A percentile compares a stretch with the other conserved stretches of the same genome.
Evolutionary conservation across 805 yeast species (phyloP).

Genomic region (Spathaspora girioi): DNA sequence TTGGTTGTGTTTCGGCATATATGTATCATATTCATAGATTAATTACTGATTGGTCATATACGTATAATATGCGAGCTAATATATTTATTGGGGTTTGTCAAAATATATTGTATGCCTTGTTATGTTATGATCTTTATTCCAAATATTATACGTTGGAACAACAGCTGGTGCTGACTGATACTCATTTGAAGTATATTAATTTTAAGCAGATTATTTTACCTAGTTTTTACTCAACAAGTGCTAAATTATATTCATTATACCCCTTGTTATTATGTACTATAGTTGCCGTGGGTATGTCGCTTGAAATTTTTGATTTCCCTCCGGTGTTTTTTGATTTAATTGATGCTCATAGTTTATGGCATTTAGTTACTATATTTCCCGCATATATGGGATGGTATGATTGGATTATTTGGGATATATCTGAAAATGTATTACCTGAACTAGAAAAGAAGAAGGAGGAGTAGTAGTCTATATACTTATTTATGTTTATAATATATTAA

Average conservation of each 20-base stretch:
- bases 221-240: slow-evolving; percentile 28
- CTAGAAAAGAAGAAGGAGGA: slow-evolving; percentile 11
- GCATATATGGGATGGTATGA: slow-evolving; percentile 41
- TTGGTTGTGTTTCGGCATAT: slow-evolving; percentile 49
- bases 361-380: slow-evolving; percentile 67
- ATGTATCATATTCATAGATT: slow-evolving; percentile 63
- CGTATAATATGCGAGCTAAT: slow-evolving; percentile 92
- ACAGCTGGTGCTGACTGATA: slow-evolving; percentile 4
- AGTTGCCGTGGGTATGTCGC: slow-evolving; percentile 74
- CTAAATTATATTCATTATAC: slow-evolving; percentile 37
- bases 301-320: slow-evolving; percentile 88
- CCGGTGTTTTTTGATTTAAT: slow-evolving; percentile 57
- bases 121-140: slow-evolving; percentile 30
- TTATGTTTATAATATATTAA: too few relatives aligned
- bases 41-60: slow-evolving; percentile 76
- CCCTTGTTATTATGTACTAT: slow-evolving; percentile 33
- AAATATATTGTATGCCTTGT: slow-evolving; percentile 38
- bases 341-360: slow-evolving; percentile 97
- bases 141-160: slow-evolving; percentile 25
- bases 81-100: slow-evolving; percentile 75
- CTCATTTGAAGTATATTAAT: slow-evolving; percentile 27
- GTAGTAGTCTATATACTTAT: background rate
- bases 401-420: slow-evolving; percentile 42
- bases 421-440: slow-evolving; percentile 23
- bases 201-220: slow-evolving; percentile 20